Conservation (phyloP, 257 asterid genomes). For the Sherardia arvensis region DNA sequence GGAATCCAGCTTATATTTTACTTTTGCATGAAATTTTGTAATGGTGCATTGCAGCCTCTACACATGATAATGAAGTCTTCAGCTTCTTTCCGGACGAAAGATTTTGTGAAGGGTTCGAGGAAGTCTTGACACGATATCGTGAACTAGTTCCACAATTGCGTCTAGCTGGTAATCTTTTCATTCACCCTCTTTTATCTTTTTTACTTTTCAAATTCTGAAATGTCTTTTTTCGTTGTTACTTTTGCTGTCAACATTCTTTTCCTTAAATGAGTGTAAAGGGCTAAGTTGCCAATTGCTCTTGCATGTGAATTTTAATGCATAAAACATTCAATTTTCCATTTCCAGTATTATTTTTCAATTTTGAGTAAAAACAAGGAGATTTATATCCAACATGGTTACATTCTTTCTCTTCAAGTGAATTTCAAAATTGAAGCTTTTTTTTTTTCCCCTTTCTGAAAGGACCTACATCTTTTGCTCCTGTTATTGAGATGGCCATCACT, state of each 20-base stretch:
- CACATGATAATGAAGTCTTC: constrained; percentile 97
- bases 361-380: background rate
- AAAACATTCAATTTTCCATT: background rate
- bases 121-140: constrained; percentile 71
- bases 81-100: constrained; percentile 73
- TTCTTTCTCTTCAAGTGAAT: too few relatives aligned
- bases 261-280: background rate
- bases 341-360: background rate
- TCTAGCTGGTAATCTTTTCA: constrained; percentile 52
- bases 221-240: background rate
- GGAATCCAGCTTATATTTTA: constrained; percentile 1
- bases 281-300: background rate
- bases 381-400: background rate
- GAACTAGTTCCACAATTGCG: constrained; percentile 85
- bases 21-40: constrained; percentile 11
- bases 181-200: background rate
- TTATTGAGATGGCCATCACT: constrained; percentile 80
- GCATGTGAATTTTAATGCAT: background rate
- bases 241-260: background rate
- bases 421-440: background rate
- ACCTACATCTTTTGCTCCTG: constrained; percentile 89
- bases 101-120: constrained; percentile 89
- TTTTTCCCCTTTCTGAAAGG: constrained; percentile 33
- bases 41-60: constrained; percentile 56
- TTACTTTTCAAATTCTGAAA: background rate